These are phyloP conservation scores for Nitzschia sp. DNA, from an alignment of 108 stramenopile species.

Conservation along the genomic window DNA sequence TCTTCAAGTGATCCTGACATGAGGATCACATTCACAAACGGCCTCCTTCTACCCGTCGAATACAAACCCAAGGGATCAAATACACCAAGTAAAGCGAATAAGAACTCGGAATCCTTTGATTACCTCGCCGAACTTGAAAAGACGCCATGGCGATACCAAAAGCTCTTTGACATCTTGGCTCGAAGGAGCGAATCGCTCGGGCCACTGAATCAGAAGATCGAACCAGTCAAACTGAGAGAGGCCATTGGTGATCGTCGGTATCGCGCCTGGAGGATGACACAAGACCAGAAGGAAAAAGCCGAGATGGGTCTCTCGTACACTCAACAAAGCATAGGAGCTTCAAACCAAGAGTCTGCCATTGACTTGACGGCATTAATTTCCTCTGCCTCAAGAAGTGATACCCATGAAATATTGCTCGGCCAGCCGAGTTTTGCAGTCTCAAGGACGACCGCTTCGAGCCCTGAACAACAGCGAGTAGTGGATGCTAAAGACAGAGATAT, in stretches of 20 bases:
- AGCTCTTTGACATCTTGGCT: slow-evolving; percentile 51
- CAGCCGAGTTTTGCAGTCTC: slow-evolving; percentile 11
- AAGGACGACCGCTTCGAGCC: slow-evolving; percentile 37
- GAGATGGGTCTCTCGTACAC: slow-evolving; percentile 23
- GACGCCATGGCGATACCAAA: slow-evolving; percentile 74
- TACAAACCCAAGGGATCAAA: slow-evolving; percentile 35
- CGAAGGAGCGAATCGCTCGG: background rate
- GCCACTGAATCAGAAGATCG: background rate
- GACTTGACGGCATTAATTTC: slow-evolving; percentile 36
- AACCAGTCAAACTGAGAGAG: slow-evolving; percentile 63
- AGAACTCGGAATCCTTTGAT: slow-evolving; percentile 23
- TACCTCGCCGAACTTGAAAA: slow-evolving; percentile 70
- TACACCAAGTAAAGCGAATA: background rate
- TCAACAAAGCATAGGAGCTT: slow-evolving; percentile 13
- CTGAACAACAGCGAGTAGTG: slow-evolving; percentile 54
- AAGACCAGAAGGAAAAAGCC: slow-evolving; percentile 45
- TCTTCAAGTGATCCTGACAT: slow-evolving; percentile 37
- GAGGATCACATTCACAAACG: slow-evolving; percentile 41
- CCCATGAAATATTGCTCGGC: slow-evolving; percentile 30
- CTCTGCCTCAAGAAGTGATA: slow-evolving; percentile 38
- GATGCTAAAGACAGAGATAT: slow-evolving; percentile 77
- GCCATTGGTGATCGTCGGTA: slow-evolving; percentile 83
- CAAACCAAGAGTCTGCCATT: slow-evolving; percentile 22
- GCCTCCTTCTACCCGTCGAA: slow-evolving; percentile 43
- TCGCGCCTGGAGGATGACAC: slow-evolving; percentile 67